Base-by-base conservation (phyloP, 1,284 basidiomycete genomes). In the Apiotrichum gamsii region DNA sequence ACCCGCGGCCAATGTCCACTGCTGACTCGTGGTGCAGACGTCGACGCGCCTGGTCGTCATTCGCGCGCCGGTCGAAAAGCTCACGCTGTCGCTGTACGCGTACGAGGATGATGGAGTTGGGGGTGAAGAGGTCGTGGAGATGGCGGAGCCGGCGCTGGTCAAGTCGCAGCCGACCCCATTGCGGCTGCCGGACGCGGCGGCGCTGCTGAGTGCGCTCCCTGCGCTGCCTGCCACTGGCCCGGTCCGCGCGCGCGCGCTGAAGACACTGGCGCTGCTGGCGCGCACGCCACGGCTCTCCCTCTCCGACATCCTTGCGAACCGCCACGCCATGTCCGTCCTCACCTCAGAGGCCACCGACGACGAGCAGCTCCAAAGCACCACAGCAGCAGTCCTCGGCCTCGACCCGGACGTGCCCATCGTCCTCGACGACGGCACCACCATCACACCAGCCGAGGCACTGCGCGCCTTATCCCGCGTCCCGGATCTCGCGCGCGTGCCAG, bases 61-160 rank as follows among this genome's bases (percentile, higher is more conserved):
- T 14, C 47, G 47, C 29, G 40, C 47, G 2, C 47, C 39, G 5
- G 51, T 24, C 3, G 36, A 21, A 10, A 38, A 23, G 13, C 24
- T 53, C 13, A 53, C 51, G 19, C 15, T 53, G 20, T 43, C 39
- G 14, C 19, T 53, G 23, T 53, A 53, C 36, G 47, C 43, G 2
- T 20, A 43, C n/a, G 11, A 10, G 2, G 39, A 21, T 28, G 25
- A 5, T 11, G 16, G 8, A 28, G n/a, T n/a, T n/a, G n/a, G n/a
- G n/a, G n/a, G n/a, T n/a, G n/a, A n/a, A n/a, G n/a, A 16, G 3
- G 25, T 31, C 20, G 47, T 13, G n/a, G 35, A 29, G 16, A 15
- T 16, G 15, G 18, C n/a, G 29, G 16, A 8, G 16, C 14, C 33
- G 10, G 11, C 32, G 23, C 5, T 11, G 8, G 19, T 44, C 20